A percentile compares a stretch with the other conserved stretches of the same genome.
These are phyloP conservation scores for Polyplosphaeria fusca DNA, from an alignment of 495 filamentous ascomycete genomes.

Conservation along the genomic window DNA sequence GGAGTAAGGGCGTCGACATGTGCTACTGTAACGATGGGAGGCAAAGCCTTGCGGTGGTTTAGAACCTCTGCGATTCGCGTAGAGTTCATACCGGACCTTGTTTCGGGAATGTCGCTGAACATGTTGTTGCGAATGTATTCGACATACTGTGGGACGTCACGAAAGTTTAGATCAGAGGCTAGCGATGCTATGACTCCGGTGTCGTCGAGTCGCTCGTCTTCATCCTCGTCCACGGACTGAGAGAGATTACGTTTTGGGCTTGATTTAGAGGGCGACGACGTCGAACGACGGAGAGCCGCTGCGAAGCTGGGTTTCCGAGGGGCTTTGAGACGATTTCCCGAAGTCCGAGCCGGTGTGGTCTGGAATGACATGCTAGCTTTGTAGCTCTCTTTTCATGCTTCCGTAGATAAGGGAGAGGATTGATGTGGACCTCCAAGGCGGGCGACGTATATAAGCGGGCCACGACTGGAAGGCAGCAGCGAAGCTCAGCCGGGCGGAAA, in stretches of 20 bases:
- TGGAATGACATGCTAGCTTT: conserved; percentile 23
- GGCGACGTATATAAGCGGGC: too few relatives aligned
- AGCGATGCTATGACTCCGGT: conserved; percentile 53
- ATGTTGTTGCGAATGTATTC: conserved; percentile 58
- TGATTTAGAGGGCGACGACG: conserved; percentile 17
- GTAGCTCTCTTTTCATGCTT: background rate
- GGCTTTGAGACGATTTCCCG: conserved; percentile 25
- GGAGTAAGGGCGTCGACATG: conserved; percentile 67
- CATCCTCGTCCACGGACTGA: conserved; percentile 14
- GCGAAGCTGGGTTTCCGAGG: conserved; percentile 5
- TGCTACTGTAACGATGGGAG: conserved; percentile 65
- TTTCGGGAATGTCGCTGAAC: conserved; percentile 66
- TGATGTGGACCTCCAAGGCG: too few relatives aligned
- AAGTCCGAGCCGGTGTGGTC: conserved; percentile 25
- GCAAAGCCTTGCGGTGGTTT: conserved; percentile 62
- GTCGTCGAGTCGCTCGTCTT: conserved; percentile 56
- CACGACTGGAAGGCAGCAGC: background rate
- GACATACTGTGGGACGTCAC: conserved; percentile 64
- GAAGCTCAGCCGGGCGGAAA: background rate
- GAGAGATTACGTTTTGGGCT: conserved; percentile 32
- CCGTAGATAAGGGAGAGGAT: background rate
- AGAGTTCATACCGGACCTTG: conserved; percentile 68
- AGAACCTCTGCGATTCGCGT: conserved; percentile 67
- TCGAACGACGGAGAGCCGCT: conserved; percentile 14
- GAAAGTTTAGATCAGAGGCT: conserved; percentile 51